phyloP scores from a whole-genome alignment of 495 filamentous ascomycete species.

The Neurospora hispaniola region DNA sequence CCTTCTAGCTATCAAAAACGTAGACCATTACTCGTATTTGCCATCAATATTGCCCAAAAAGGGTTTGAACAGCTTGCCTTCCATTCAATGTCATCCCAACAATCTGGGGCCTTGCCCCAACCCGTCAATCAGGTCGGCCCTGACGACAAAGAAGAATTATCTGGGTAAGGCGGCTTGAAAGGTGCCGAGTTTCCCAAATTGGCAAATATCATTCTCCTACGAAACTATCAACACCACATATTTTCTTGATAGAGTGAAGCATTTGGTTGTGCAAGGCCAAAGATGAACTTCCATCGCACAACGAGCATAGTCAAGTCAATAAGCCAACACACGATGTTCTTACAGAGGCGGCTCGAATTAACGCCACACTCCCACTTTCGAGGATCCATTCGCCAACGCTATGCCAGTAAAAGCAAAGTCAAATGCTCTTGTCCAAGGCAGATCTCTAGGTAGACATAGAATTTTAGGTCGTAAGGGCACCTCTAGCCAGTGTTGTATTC shows the following conservation, averaged over 20 bases:
- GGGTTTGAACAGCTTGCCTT: not conserved
- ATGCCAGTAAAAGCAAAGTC: not conserved
- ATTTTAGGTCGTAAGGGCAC: not conserved
- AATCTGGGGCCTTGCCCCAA: not conserved
- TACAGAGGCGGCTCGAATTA: not conserved
- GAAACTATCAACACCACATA: not conserved
- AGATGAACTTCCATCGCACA: not conserved
- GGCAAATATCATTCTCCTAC: not conserved
- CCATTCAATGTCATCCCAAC: not conserved
- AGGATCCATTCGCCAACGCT: not conserved
- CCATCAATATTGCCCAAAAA: not conserved
- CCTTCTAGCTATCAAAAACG: not conserved
- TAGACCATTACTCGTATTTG: not conserved
- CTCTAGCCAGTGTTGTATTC: not conserved
- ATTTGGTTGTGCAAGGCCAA: not conserved
- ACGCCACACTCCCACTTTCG: not conserved
- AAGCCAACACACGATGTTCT: not conserved
- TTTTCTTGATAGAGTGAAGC: not conserved
- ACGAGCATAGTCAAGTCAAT: not conserved
- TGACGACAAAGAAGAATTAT: not conserved
- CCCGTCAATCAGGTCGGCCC: not conserved
- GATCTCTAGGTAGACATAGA: not conserved
- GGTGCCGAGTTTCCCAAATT: not conserved
- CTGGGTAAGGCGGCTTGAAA: not conserved
- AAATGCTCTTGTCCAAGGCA: not conserved